Evolutionary conservation across 495 filamentous ascomycete species (phyloP).

Genomic region (Hyaloscypha hepaticicola): DNA sequence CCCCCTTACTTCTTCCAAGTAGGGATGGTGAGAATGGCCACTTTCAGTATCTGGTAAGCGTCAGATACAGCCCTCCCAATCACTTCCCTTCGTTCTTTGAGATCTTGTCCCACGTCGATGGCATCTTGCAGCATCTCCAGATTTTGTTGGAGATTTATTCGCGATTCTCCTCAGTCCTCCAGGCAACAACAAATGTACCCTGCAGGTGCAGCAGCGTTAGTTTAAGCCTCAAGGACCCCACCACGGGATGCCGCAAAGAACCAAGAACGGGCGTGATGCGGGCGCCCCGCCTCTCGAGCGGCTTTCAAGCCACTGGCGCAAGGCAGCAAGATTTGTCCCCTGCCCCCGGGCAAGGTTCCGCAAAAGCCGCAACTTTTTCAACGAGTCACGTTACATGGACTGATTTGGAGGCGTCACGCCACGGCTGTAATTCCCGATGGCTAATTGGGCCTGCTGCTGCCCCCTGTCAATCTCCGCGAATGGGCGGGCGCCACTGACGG

Average conservation of each 20-base stretch:
- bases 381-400: not conserved
- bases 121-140: not conserved
- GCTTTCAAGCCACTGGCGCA: slow-evolving; percentile 1
- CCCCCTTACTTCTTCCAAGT: not conserved
- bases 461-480: not conserved
- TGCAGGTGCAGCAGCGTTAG: slow-evolving; percentile 1
- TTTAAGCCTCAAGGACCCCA: not conserved
- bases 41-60: not conserved
- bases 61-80: not conserved
- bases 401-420: not conserved
- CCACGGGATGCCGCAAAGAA: not conserved
- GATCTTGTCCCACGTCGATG: not conserved
- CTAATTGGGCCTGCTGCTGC: not conserved
- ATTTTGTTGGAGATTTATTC: not conserved
- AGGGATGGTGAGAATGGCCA: not conserved
- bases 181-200: slow-evolving; percentile 16
- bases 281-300: not conserved
- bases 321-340: slow-evolving; percentile 21
- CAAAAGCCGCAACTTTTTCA: not conserved
- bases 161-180: not conserved
- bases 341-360: not conserved
- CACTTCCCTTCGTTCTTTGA: not conserved
- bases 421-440: not conserved
- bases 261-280: not conserved
- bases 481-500: not conserved